Evolutionary conservation across 176 grass and related monocot genomes (phyloP), one percentile per base, ranked within the genome.

Genomic region (Musa schizocarpa): DNA sequence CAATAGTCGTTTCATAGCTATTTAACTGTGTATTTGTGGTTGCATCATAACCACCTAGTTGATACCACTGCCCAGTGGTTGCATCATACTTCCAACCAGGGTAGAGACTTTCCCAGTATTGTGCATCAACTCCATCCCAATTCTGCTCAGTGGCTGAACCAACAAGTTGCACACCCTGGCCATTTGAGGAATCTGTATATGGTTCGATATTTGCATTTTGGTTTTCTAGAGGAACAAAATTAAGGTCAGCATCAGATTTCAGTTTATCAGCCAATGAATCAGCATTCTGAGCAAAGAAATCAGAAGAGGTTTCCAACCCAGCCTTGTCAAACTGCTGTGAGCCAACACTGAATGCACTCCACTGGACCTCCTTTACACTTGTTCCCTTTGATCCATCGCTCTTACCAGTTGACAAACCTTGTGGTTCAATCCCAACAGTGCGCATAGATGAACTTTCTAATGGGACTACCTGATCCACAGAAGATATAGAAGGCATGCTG

Each of bases 11-110:
- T 17, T 26, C 80, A 19, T 65, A 61, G 22, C 0, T 58, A 23
- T 90, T 79, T 27, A 53, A 13, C 51, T 82, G 83, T 53, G 83
- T 59, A 65, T 81, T 85, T n/a, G 51, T 68, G 14, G 71, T 25
- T 19, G 82, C 11, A 65, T 87, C 76, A 13, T 23, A 51, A 79
- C 54, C 53, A 48, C 82, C 86, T 8, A 88, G 73, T 65, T 89
- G 88, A 80, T 99, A 99, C 91, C 96, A 99, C 13, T 85, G 88
- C 71, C 90, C 91, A 0, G 91, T 88, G 0, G 50, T 82, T 24
- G 84, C 68, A 23, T 99, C 83, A 54, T 81, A 99, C 71, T 88
- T 94, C 91, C 91, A 99, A 9, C 91, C 88, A 9, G 96, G 96
- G 73, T 99, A 92, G 20, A 89, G 76, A 86, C 75, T 87, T 74